phyloP scores from a whole-genome alignment of 1,139 yeast genomes.

The Trichomonascaceae sp. region DNA sequence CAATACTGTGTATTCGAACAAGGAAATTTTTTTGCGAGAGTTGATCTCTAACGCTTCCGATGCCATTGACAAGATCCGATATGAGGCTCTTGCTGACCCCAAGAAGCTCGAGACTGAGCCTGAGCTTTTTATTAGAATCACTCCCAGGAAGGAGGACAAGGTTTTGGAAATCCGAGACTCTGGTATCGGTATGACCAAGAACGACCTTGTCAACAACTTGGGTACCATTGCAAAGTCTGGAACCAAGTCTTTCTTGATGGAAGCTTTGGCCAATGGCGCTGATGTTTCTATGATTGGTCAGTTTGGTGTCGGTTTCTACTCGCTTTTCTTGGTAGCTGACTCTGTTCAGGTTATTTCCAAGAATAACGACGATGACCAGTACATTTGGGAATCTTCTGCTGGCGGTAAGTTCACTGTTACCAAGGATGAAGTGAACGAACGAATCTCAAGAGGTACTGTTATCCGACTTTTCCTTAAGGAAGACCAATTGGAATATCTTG shows the following conservation, averaged over 20 bases:
- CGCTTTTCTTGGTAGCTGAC: slow-evolving; percentile 98
- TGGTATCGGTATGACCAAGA: slow-evolving; percentile 99
- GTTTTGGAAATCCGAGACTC: slow-evolving; percentile 97
- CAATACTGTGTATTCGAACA: slow-evolving; percentile 99
- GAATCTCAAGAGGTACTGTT: slow-evolving; percentile 89
- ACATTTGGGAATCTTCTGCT: slow-evolving; percentile 99
- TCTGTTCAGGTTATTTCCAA: slow-evolving; percentile 97
- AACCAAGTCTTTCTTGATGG: slow-evolving; percentile 95
- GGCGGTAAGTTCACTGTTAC: slow-evolving; percentile 99
- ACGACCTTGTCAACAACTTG: slow-evolving; percentile 96
- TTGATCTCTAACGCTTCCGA: slow-evolving; percentile 97
- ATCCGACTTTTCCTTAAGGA: slow-evolving; percentile 97
- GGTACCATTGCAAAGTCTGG: slow-evolving; percentile 99
- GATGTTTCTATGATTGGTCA: slow-evolving; percentile 99
- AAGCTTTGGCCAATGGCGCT: slow-evolving; percentile 98
- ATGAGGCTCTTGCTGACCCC: slow-evolving; percentile 92
- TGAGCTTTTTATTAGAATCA: slow-evolving; percentile 92
- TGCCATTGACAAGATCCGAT: slow-evolving; percentile 95
- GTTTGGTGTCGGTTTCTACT: slow-evolving; percentile 99
- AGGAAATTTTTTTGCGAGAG: slow-evolving; percentile 98
- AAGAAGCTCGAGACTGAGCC: slow-evolving; percentile 91
- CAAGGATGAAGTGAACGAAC: slow-evolving; percentile 77
- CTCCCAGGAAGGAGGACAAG: slow-evolving; percentile 92
- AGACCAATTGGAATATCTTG: slow-evolving; percentile 97
- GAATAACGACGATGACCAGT: slow-evolving; percentile 98